Conservation (phyloP, 208 protist species). For the Trypanosoma rangeli region DNA sequence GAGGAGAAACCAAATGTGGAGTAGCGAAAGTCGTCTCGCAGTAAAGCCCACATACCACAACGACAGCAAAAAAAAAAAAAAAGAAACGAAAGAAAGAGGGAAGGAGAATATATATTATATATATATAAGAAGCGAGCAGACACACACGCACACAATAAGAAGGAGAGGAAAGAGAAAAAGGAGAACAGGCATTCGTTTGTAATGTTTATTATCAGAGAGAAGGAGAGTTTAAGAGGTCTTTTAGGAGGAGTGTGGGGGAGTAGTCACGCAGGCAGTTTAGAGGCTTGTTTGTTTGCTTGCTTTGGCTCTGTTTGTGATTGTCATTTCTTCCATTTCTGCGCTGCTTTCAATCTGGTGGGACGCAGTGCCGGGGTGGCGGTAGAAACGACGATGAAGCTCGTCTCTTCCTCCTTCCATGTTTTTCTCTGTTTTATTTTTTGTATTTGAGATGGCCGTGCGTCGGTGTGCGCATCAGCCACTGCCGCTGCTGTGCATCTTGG, state of each 20-base stretch:
- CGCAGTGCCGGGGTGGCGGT: background rate
- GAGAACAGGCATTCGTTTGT: background rate
- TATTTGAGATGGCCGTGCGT: no score
- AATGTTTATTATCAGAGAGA: background rate
- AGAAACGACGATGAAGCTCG: background rate
- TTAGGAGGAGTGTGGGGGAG: no score
- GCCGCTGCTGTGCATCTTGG: background rate
- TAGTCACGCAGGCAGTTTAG: no score
- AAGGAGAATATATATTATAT: no score
- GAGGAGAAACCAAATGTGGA: conserved; percentile 58
- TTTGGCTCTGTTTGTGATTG: no score
- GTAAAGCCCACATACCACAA: background rate
- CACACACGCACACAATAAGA: background rate
- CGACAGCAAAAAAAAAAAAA: conserved; percentile 13
- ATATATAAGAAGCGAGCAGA: background rate
- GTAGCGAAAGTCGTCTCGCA: background rate
- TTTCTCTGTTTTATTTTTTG: no score
- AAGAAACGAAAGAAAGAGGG: conserved; percentile 2
- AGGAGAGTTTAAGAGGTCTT: background rate
- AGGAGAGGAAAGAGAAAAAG: background rate
- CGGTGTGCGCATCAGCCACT: no score
- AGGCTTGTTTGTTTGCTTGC: no score
- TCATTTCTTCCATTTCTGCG: no score
- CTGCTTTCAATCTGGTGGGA: no score
- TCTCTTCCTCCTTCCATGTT: no score